Conservation (phyloP, 2,329 filamentous ascomycete species). For the Neospermospora avenae region DNA sequence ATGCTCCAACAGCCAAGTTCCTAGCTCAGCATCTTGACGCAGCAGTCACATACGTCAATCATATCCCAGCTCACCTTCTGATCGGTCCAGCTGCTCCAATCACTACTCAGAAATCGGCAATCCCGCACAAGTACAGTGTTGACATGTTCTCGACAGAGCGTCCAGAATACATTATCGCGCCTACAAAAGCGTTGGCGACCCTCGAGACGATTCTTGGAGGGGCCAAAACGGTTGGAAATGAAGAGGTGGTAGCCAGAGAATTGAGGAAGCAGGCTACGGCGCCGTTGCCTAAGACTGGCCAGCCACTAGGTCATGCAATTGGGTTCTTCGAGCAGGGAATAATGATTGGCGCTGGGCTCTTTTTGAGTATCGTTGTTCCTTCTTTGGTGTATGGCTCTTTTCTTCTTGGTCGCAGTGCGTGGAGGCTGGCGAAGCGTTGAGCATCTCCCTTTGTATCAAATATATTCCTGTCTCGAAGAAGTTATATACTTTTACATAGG, state of each 20-base stretch:
- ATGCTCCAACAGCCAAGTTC: conserved; percentile 52
- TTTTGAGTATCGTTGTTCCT: background rate
- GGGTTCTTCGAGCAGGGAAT: conserved; percentile 50
- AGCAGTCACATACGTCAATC: conserved; percentile 51
- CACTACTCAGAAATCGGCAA: conserved; percentile 29
- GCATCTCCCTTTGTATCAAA: background rate
- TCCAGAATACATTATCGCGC: conserved; percentile 40
- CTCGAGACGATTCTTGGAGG: background rate
- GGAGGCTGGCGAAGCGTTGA: conserved; percentile 3
- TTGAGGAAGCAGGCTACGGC: conserved; percentile 25
- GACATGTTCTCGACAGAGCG: conserved; percentile 44
- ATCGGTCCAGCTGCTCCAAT: conserved; percentile 39
- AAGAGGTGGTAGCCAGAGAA: background rate
- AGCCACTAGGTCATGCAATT: conserved; percentile 36
- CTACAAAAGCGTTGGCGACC: conserved; percentile 5
- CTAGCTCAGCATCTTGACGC: conserved; percentile 53
- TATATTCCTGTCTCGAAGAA: background rate
- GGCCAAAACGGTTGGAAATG: background rate
- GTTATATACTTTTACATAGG: no score
- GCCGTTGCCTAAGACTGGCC: conserved; percentile 36
- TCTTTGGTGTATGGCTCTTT: background rate
- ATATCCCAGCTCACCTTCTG: conserved; percentile 53
- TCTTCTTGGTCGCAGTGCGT: background rate
- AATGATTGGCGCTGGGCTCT: conserved; percentile 35
- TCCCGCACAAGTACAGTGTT: conserved; percentile 39